Percentiles rank a stretch among this genome's conserved stretches.
Evolutionary conservation across 202 grass and related monocot species (phyloP).

Genomic region (Digitaria exilis): DNA sequence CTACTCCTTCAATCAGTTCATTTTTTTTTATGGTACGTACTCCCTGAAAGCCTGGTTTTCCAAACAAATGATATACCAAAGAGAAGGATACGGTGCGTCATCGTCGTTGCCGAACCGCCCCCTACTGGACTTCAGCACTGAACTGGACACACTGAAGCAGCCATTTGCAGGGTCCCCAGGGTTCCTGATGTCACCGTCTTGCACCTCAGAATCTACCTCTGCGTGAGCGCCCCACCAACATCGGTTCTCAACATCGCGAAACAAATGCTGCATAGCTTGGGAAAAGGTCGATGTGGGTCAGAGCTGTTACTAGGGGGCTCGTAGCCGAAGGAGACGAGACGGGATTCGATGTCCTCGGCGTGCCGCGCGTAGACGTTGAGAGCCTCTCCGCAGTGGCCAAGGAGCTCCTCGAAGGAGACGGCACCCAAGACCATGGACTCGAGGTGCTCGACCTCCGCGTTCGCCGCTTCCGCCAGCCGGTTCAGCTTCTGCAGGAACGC

Average conservation of each 20-base stretch:
- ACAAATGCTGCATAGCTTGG: not conserved
- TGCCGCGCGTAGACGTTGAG: constrained; percentile 60
- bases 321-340: constrained; percentile 65
- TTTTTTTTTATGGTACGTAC: not conserved
- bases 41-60: not conserved
- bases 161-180: constrained; percentile 14
- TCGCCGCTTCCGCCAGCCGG: constrained; percentile 44
- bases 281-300: not conserved
- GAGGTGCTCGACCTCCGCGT: constrained; percentile 63
- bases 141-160: constrained; percentile 36
- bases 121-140: constrained; percentile 44
- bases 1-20: not conserved
- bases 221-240: constrained; percentile 2
- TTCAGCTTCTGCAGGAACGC: constrained; percentile 73
- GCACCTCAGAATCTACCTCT: constrained; percentile 26
- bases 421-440: constrained; percentile 75
- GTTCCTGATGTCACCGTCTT: constrained; percentile 23
- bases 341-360: constrained; percentile 56
- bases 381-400: constrained; percentile 76
- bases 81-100: constrained; percentile 74
- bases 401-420: constrained; percentile 87
- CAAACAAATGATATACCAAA: constrained; percentile 20
- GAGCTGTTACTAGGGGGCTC: constrained; percentile 42
- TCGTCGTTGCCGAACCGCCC: constrained; percentile 37
- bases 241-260: not conserved